These are phyloP conservation scores for Globisporangium camurandrum DNA, from an alignment of 352 stramenopile species.

Conservation along the genomic window DNA sequence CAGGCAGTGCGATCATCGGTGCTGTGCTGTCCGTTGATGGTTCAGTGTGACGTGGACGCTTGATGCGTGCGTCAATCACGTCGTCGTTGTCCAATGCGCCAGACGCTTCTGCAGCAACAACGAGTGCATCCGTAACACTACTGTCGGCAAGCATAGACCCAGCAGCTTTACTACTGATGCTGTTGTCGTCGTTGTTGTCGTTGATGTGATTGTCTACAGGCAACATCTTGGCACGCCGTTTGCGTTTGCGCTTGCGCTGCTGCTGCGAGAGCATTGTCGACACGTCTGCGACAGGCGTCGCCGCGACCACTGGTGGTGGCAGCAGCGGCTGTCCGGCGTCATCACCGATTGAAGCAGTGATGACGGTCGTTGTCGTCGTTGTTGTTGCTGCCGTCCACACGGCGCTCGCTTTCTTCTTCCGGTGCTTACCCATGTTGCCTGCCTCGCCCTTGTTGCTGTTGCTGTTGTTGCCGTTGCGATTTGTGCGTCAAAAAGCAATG, in stretches of 20 bases:
- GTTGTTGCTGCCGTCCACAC: no score
- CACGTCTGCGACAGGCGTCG: background rate
- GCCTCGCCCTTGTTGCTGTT: background rate
- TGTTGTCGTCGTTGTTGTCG: background rate
- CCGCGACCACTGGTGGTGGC: background rate
- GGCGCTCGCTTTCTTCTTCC: background rate
- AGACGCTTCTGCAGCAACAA: no score
- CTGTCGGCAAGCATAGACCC: background rate
- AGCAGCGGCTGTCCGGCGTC: background rate
- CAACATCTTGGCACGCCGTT: background rate
- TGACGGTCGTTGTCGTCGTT: background rate
- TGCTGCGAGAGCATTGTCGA: background rate
- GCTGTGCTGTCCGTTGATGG: background rate
- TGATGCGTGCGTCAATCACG: background rate
- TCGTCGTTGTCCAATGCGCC: no score
- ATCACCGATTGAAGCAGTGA: background rate
- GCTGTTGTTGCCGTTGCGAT: background rate
- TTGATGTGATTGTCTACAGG: background rate
- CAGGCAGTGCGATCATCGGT: no score
- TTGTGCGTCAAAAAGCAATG: no score
- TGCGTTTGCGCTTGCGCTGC: slow-evolving; percentile 3
- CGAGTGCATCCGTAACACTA: no score
- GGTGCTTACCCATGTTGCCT: background rate
- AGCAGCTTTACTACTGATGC: background rate
- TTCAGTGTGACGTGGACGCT: background rate